A percentile compares a stretch with the other conserved stretches of the same genome.
Evolutionary conservation across 495 filamentous ascomycete genomes (phyloP).

Genomic region (Aspergillus cavernicola): DNA sequence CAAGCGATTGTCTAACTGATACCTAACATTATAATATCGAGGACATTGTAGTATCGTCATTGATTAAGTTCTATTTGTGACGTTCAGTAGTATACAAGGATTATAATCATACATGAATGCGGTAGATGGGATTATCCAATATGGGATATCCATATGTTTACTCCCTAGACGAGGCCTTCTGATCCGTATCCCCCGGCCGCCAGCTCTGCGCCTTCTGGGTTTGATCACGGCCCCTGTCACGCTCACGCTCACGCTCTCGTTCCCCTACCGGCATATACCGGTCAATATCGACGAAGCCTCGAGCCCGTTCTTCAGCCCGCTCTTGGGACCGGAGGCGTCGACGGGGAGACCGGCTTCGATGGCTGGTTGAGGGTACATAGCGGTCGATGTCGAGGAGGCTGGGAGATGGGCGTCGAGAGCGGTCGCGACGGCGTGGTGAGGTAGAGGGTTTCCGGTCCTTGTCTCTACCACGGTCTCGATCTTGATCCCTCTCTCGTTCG

Average conservation of each 20-base stretch:
- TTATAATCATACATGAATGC: constrained; percentile 5
- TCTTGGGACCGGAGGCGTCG: constrained; percentile 40
- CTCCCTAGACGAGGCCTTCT: constrained; percentile 22
- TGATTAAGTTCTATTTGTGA: too few relatives aligned
- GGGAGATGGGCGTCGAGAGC: constrained; percentile 31
- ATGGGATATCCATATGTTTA: background rate
- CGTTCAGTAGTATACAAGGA: too few relatives aligned
- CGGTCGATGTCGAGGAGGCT: constrained; percentile 46
- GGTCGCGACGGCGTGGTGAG: constrained; percentile 26
- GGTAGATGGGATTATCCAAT: too few relatives aligned
- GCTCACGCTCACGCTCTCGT: constrained; percentile 21
- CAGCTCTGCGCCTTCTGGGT: constrained; percentile 6
- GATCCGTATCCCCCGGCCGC: constrained; percentile 14
- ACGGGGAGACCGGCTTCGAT: constrained; percentile 43
- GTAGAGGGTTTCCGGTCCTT: constrained; percentile 15
- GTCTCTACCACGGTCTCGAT: constrained; percentile 13
- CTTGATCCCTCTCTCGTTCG: constrained; percentile 17
- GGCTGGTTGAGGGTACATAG: constrained; percentile 45
- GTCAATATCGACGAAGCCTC: constrained; percentile 44
- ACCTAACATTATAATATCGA: too few relatives aligned
- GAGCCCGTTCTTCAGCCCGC: constrained; percentile 13
- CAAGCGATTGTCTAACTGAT: background rate
- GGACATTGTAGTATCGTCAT: too few relatives aligned
- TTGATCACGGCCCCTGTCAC: background rate
- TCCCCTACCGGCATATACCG: constrained; percentile 48